phyloP scores from a whole-genome alignment of 805 yeast species.

The Dipodascus geniculatus region DNA sequence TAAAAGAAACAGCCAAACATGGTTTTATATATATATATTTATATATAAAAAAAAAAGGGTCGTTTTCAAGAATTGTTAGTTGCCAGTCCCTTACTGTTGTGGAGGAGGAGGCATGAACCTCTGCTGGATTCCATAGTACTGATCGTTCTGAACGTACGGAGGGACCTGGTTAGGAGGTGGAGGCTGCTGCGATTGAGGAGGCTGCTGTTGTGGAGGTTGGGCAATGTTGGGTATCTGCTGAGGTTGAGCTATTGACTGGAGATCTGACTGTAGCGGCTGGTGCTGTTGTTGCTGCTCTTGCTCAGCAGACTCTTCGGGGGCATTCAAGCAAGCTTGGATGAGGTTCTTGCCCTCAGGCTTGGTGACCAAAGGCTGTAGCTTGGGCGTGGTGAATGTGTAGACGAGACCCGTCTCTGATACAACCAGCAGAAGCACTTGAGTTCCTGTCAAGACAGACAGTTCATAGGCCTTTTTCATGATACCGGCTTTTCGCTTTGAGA shows the following conservation, averaged over 20 bases:
- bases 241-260: conserved; percentile 1
- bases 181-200: not conserved
- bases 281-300: not conserved
- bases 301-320: conserved; percentile 65
- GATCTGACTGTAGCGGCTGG: not conserved
- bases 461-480: conserved; percentile 99
- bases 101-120: conserved; percentile 1
- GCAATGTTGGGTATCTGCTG: not conserved
- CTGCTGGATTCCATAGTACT: not conserved
- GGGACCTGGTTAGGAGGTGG: conserved; percentile 1
- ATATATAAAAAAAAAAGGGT: not conserved
- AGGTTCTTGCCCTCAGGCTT: conserved; percentile 95
- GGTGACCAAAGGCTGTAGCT: conserved; percentile 93
- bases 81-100: not conserved
- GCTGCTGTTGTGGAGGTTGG: not conserved
- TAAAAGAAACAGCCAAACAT: not conserved
- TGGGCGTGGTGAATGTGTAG: conserved; percentile 97
- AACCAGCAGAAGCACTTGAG: conserved; percentile 87
- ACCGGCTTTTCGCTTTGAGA: conserved; percentile 96
- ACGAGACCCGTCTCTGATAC: conserved; percentile 98
- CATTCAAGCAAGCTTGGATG: conserved; percentile 93
- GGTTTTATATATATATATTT: not conserved
- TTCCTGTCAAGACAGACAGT: conserved; percentile 89
- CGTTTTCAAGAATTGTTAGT: not conserved
- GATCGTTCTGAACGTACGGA: conserved; percentile 1